phyloP scores from a whole-genome alignment of 1,284 basidiomycete species.

The Leccinum solheimii region DNA sequence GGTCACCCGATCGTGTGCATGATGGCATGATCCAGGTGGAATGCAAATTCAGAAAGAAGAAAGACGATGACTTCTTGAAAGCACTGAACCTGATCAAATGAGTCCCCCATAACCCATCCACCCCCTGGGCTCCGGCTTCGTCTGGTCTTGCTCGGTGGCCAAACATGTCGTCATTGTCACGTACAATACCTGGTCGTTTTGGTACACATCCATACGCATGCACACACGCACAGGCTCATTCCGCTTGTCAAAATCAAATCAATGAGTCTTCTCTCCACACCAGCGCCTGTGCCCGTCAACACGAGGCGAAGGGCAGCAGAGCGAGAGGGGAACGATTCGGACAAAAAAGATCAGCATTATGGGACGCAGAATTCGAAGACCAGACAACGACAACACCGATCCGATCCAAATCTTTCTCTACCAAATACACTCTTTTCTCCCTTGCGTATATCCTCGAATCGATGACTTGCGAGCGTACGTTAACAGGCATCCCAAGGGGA shows the following conservation, averaged over 20 bases:
- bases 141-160: not conserved
- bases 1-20: not conserved
- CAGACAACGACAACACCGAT: not conserved
- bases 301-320: not conserved
- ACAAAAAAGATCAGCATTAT: not conserved
- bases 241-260: conserved; percentile 26
- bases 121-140: too few species aligned
- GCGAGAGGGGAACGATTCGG: not conserved
- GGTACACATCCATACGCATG: not conserved
- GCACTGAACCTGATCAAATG: too few species aligned
- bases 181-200: conserved; percentile 3
- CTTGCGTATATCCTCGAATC: conserved; percentile 1
- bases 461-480: not conserved
- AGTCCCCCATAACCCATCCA: too few species aligned
- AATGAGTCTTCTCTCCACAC: conserved; percentile 14
- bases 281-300: not conserved
- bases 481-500: not conserved
- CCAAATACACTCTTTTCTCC: not conserved
- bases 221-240: not conserved
- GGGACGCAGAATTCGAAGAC: not conserved
- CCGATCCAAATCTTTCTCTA: not conserved
- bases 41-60: not conserved
- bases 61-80: too few species aligned
- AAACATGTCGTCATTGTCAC: conserved; percentile 3
- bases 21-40: not conserved